Conservation (phyloP, 2,329 filamentous ascomycete species). For the Colletotrichum lindemuthianum region DNA sequence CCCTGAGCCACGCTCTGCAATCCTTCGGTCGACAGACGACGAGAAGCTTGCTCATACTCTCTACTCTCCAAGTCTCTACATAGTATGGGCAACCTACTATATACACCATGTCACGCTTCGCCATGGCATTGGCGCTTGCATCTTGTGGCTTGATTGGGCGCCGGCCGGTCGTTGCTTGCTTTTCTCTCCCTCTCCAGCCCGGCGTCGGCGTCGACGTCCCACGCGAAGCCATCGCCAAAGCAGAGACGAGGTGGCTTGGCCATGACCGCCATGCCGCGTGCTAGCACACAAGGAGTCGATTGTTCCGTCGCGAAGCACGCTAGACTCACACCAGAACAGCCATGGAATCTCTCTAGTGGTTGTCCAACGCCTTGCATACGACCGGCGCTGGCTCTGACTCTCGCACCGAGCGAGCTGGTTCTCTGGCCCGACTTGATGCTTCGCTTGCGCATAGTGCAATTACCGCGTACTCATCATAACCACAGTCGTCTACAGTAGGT, state of each 20-base stretch:
- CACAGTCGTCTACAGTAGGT: background rate
- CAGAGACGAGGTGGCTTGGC: conserved; percentile 7
- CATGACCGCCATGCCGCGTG: conserved; percentile 25
- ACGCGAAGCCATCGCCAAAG: conserved; percentile 17
- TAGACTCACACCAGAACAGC: conserved; percentile 35
- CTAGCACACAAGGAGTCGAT: conserved; percentile 26
- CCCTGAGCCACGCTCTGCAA: background rate
- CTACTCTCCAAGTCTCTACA: background rate
- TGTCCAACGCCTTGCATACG: conserved; percentile 15
- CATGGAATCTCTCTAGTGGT: conserved; percentile 25
- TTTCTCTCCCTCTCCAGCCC: conserved; percentile 5
- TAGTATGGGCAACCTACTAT: no score
- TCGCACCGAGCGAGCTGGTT: background rate
- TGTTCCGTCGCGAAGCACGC: conserved; percentile 31
- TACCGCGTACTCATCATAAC: background rate
- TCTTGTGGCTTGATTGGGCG: conserved; percentile 15
- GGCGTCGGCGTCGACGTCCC: background rate
- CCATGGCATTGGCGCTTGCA: no score
- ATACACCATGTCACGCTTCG: conserved; percentile 12
- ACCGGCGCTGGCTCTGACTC: conserved; percentile 4
- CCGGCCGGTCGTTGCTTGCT: conserved; percentile 28
- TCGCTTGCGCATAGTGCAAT: background rate
- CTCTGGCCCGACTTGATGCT: conserved; percentile 17
- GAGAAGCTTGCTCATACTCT: conserved; percentile 12
- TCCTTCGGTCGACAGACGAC: background rate